phyloP scores from a whole-genome alignment of 2,329 filamentous ascomycete genomes.

The Cercospora sojina region DNA sequence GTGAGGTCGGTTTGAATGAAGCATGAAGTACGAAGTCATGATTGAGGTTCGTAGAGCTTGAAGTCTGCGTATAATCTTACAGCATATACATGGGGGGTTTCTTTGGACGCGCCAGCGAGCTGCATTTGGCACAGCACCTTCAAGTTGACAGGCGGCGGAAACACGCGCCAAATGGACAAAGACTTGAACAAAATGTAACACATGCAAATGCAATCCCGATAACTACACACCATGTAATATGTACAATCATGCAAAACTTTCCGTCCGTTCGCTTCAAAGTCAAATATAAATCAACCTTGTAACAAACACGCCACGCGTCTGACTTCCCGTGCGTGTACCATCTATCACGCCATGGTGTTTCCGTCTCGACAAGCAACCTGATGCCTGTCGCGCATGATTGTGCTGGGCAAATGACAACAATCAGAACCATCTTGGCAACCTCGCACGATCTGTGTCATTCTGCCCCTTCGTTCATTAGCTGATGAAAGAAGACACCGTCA shows the following conservation, averaged over 20 bases:
- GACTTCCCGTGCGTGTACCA: background rate
- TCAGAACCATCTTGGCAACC: background rate
- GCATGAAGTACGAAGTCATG: background rate
- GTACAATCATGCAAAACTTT: slow-evolving; percentile 8
- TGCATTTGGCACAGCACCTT: no score
- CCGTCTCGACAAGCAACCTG: background rate
- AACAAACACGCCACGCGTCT: background rate
- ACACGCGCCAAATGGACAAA: no score
- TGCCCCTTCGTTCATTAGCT: background rate
- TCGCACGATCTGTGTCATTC: background rate
- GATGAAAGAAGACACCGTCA: background rate
- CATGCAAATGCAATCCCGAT: background rate
- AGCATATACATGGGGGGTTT: no score
- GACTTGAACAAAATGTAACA: background rate
- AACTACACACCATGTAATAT: slow-evolving; percentile 1
- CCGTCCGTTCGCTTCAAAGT: background rate
- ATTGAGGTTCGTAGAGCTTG: background rate
- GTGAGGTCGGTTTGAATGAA: background rate
- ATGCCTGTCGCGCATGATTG: background rate
- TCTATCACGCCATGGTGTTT: background rate
- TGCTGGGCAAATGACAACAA: background rate
- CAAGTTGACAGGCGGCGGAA: no score
- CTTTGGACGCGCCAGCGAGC: no score
- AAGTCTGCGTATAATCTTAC: no score
- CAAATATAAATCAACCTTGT: background rate